Base-by-base conservation (phyloP, 2,329 filamentous ascomycete species). In the Rhinocladiella mackenziei region DNA sequence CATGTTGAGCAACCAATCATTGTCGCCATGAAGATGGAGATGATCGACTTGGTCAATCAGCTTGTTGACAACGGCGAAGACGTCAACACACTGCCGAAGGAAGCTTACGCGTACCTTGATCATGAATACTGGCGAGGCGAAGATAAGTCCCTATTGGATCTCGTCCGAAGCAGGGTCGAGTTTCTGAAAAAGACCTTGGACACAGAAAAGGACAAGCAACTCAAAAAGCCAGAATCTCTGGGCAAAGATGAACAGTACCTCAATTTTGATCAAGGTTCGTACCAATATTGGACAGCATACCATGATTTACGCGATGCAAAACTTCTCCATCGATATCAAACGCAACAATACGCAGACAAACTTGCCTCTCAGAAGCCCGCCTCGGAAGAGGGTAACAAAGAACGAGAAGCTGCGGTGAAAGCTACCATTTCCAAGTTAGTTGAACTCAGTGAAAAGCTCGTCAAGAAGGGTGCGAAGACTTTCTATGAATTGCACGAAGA, bases 51-150 rank as follows among this genome's bases (percentile, higher is more conserved):
- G 1, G 59, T 80, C 4, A 78, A 77, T 1, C 56, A 78, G 3
- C 71, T 94, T 2, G 60, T 94, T 1, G 66, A 76, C 11, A 68
- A 68, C 11, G 85, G 84, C 1, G 83, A 76, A 3, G 76, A 89
- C 62, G 73, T 80, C 0, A 86, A 85, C 50, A 71, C 73, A 0
- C 56, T 87, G 28, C 75, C 76, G 0, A 60, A 58, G 5, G 25
- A 51, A 2, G 65, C 65, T 2, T 62, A 67, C 50, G 43, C 40
- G 11, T 39, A 5, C 2, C 13, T 15, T 4, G 48, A 54, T 2
- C 13, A 35, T 17, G 41, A 11, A 17, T 39, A 57, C 2, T 54
- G 65, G 34, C 43, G 17, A 33, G 41, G n/a, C 10, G 4, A 13
- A 4, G 23, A 32, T 8, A 48, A 61, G 8, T 73, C 76, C 1